phyloP scores from a whole-genome alignment of 2,329 filamentous ascomycete species.

The Penicillium sp. region DNA sequence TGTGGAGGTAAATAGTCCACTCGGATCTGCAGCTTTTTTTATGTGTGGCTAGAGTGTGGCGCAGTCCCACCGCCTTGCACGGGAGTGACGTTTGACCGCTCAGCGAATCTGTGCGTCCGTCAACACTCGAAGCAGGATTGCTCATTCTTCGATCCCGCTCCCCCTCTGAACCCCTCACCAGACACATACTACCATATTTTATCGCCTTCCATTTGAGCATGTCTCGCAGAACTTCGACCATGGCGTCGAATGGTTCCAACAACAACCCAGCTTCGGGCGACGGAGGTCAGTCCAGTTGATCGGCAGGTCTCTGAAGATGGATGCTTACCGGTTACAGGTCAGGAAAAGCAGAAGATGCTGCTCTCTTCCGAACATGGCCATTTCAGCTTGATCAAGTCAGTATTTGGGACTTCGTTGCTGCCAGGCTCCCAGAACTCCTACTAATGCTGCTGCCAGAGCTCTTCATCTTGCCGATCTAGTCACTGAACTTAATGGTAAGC shows the following conservation, averaged over 20 bases:
- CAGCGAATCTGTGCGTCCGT: constrained; percentile 33
- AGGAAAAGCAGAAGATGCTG: constrained; percentile 51
- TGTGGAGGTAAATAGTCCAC: constrained; percentile 1
- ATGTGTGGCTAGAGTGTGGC: constrained; percentile 24
- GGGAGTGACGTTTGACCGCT: constrained; percentile 39
- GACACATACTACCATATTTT: constrained; percentile 1
- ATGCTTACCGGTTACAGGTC: constrained; percentile 32
- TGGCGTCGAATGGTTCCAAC: constrained; percentile 33
- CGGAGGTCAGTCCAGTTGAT: constrained; percentile 31
- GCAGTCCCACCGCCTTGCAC: constrained; percentile 25
- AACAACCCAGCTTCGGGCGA: constrained; percentile 29
- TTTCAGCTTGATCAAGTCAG: constrained; percentile 52
- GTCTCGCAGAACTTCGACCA: constrained; percentile 41
- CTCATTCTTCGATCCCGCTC: constrained; percentile 15
- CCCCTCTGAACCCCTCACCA: constrained; percentile 12
- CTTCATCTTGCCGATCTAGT: constrained; percentile 52
- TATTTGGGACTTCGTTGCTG: constrained; percentile 6
- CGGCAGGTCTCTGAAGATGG: constrained; percentile 4
- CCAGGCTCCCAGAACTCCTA: not conserved
- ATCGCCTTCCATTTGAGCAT: constrained; percentile 27
- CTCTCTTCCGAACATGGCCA: constrained; percentile 49
- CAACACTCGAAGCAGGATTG: constrained; percentile 33
- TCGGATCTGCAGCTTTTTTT: constrained; percentile 7
- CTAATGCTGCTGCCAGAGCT: constrained; percentile 34
- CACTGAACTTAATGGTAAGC: constrained; percentile 50